phyloP scores from a whole-genome alignment of 768 basidiomycete genomes.

The Suillus decipiens region DNA sequence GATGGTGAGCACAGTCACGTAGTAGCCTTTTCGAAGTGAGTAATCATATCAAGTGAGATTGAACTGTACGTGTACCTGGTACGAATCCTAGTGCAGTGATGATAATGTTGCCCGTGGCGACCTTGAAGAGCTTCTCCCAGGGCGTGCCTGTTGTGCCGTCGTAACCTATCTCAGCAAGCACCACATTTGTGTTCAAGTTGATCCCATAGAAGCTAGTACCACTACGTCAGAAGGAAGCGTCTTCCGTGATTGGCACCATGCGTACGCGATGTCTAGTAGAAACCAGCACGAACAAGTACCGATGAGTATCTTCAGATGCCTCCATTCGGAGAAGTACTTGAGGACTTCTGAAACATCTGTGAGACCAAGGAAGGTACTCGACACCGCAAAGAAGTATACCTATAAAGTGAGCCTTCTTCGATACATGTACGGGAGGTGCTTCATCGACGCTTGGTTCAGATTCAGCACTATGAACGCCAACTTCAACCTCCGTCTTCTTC shows the following conservation, averaged over 20 bases:
- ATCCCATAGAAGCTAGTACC: slow-evolving; percentile 71
- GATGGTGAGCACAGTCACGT: slow-evolving; percentile 64
- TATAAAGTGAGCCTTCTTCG: slow-evolving; percentile 52
- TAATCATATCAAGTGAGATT: not conserved
- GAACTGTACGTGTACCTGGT: slow-evolving; percentile 47
- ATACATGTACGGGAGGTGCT: slow-evolving; percentile 23
- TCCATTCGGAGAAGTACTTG: slow-evolving; percentile 71
- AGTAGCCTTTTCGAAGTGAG: slow-evolving; percentile 52
- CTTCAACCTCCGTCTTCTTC: slow-evolving; percentile 33
- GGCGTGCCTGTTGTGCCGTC: slow-evolving; percentile 56
- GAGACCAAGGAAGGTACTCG: slow-evolving; percentile 1
- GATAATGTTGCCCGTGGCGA: slow-evolving; percentile 69
- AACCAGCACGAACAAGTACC: slow-evolving; percentile 76
- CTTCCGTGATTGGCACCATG: slow-evolving; percentile 13
- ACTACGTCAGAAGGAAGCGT: not conserved
- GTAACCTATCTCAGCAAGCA: slow-evolving; percentile 73
- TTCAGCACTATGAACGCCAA: slow-evolving; percentile 10
- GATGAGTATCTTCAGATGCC: slow-evolving; percentile 64
- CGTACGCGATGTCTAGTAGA: slow-evolving; percentile 68
- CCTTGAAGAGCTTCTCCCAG: slow-evolving; percentile 67
- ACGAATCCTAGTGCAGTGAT: slow-evolving; percentile 77
- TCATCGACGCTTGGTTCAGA: slow-evolving; percentile 8
- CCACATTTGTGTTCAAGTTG: slow-evolving; percentile 73
- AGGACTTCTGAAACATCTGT: slow-evolving; percentile 51
- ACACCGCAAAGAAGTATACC: slow-evolving; percentile 34